These are phyloP conservation scores for Globisporangium emineosum DNA, from an alignment of 352 stramenopile species.

Conservation along the genomic window DNA sequence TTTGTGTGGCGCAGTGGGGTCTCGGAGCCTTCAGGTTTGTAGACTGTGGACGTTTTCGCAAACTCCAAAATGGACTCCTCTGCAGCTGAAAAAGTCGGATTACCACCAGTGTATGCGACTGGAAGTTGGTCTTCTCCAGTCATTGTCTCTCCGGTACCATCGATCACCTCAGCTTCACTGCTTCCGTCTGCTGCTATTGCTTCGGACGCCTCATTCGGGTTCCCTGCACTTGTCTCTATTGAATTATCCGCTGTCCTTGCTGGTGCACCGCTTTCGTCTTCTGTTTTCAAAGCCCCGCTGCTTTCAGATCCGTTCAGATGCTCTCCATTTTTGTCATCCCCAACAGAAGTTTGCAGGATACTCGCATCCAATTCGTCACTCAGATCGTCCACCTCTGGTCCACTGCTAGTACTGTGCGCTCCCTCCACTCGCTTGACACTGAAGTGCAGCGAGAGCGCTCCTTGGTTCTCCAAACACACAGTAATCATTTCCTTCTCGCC, in stretches of 20 bases:
- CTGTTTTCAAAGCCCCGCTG: neutral
- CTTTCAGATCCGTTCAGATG: neutral
- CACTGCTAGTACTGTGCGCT: neutral
- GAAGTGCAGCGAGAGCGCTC: constrained; percentile 64
- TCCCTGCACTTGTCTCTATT: neutral
- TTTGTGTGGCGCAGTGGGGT: constrained; percentile 37
- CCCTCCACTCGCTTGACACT: constrained; percentile 16
- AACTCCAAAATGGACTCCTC: constrained; percentile 33
- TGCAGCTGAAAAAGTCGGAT: constrained; percentile 21
- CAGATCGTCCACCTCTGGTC: constrained; percentile 14
- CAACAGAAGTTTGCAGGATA: neutral
- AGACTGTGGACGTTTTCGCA: constrained; percentile 27
- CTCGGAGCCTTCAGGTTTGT: constrained; percentile 39
- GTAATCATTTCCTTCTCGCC: constrained; percentile 62
- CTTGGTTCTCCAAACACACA: constrained; percentile 67
- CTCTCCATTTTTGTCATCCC: neutral
- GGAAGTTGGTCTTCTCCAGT: neutral
- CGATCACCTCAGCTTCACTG: neutral
- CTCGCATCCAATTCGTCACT: neutral
- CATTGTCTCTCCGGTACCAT: neutral
- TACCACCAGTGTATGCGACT: neutral
- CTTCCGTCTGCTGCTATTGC: neutral
- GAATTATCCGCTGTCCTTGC: no score
- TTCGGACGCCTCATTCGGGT: constrained; percentile 10
- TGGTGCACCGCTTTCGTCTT: neutral